phyloP scores from a whole-genome alignment of 2,329 filamentous ascomycete genomes.

The Aspergillus aculeatus region DNA sequence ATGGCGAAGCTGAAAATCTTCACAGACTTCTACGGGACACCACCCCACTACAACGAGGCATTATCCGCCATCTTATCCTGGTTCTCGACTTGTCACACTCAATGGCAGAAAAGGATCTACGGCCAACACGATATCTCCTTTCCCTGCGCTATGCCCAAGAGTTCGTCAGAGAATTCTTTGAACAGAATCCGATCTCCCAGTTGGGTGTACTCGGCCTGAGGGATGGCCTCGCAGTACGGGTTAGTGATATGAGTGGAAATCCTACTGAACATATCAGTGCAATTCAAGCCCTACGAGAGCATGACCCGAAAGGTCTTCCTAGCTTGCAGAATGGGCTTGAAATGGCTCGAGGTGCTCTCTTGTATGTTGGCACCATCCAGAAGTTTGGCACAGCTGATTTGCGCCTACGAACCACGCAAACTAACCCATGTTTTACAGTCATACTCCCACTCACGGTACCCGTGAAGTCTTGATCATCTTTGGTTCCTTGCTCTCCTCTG shows the following conservation, averaged over 20 bases:
- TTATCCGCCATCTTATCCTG: constrained; percentile 92
- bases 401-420: neutral
- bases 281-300: constrained; percentile 64
- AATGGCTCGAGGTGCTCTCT: constrained; percentile 89
- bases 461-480: constrained; percentile 89
- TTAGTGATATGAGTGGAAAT: constrained; percentile 90
- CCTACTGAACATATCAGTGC: constrained; percentile 81
- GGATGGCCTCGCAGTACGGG: constrained; percentile 79
- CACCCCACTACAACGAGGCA: constrained; percentile 90
- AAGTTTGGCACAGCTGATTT: neutral
- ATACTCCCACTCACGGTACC: constrained; percentile 90
- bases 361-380: constrained; percentile 50
- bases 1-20: constrained; percentile 4
- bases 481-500: constrained; percentile 83
- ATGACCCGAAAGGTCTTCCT: constrained; percentile 71
- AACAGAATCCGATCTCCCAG: constrained; percentile 97
- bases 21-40: constrained; percentile 83
- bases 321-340: constrained; percentile 93
- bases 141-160: constrained; percentile 78
- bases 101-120: constrained; percentile 92
- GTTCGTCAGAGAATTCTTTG: constrained; percentile 93
- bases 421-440: constrained; percentile 49
- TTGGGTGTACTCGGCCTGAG: constrained; percentile 90
- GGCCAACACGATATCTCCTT: constrained; percentile 81
- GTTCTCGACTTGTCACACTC: constrained; percentile 89